These are phyloP conservation scores for Saccharomyces paradoxus DNA, from an alignment of 805 yeast genomes.

Conservation along the genomic window DNA sequence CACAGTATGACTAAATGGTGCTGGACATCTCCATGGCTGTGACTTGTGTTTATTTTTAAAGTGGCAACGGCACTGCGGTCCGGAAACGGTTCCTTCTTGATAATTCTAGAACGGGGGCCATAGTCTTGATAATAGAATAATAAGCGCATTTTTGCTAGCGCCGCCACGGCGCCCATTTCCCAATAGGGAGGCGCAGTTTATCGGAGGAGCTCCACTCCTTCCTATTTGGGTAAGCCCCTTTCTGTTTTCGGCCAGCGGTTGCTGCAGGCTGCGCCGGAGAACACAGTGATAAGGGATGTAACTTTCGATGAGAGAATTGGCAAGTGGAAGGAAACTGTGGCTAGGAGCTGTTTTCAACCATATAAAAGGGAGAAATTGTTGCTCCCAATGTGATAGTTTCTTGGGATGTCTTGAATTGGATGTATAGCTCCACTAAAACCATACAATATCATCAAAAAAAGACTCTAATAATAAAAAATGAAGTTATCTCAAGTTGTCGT, in stretches of 20 bases:
- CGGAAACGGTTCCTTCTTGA: neutral
- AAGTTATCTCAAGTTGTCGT: slow-evolving; percentile 19
- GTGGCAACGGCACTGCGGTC: neutral
- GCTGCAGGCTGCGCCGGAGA: neutral
- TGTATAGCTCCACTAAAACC: no score
- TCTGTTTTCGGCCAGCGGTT: neutral
- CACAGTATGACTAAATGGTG: neutral
- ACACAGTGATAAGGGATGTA: neutral
- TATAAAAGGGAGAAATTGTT: neutral
- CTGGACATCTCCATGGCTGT: neutral
- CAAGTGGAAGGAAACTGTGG: neutral
- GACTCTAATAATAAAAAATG: slow-evolving; percentile 7
- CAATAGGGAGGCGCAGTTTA: neutral
- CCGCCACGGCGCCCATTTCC: neutral
- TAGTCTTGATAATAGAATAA: neutral
- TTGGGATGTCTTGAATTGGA: neutral
- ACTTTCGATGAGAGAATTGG: neutral
- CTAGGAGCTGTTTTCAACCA: neutral
- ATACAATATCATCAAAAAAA: neutral
- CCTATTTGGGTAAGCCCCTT: neutral
- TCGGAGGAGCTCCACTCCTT: neutral
- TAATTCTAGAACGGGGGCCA: neutral
- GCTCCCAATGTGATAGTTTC: neutral
- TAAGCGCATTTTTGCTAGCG: neutral
- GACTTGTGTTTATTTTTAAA: neutral